Evolutionary conservation across 2,329 filamentous ascomycete genomes (phyloP).

Genomic region (Xylaria sp.): DNA sequence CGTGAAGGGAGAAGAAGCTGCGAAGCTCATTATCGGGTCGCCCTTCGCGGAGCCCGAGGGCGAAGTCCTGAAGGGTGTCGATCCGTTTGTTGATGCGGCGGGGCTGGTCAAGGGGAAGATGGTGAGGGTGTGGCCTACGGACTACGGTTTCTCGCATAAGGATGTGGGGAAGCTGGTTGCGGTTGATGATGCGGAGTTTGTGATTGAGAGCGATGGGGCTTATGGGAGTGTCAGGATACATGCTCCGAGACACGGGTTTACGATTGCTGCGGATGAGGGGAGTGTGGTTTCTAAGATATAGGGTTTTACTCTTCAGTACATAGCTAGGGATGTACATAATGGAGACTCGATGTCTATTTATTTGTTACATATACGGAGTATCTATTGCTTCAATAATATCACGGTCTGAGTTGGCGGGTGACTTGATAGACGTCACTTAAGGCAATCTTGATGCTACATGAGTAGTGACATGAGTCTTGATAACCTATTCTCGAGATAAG

Average conservation of each 20-base stretch:
- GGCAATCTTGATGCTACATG: neutral
- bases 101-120: slow-evolving; percentile 63
- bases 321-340: neutral
- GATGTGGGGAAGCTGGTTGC: slow-evolving; percentile 67
- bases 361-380: neutral
- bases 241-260: slow-evolving; percentile 70
- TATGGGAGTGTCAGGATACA: slow-evolving; percentile 65
- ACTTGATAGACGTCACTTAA: neutral
- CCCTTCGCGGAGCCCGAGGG: slow-evolving; percentile 57
- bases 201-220: slow-evolving; percentile 62
- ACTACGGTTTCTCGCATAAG: slow-evolving; percentile 68
- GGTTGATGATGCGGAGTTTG: slow-evolving; percentile 65
- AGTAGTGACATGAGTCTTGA: neutral
- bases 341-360: neutral
- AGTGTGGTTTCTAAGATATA: slow-evolving; percentile 46
- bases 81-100: slow-evolving; percentile 59
- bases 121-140: slow-evolving; percentile 71
- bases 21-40: slow-evolving; percentile 57
- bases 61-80: slow-evolving; percentile 55
- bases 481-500: neutral
- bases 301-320: neutral
- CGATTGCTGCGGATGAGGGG: slow-evolving; percentile 53
- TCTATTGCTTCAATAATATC: neutral
- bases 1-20: slow-evolving; percentile 66
- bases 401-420: neutral